Conservation (phyloP, 169 alveolate genomes). For the Cryptosporidium ryanae region DNA sequence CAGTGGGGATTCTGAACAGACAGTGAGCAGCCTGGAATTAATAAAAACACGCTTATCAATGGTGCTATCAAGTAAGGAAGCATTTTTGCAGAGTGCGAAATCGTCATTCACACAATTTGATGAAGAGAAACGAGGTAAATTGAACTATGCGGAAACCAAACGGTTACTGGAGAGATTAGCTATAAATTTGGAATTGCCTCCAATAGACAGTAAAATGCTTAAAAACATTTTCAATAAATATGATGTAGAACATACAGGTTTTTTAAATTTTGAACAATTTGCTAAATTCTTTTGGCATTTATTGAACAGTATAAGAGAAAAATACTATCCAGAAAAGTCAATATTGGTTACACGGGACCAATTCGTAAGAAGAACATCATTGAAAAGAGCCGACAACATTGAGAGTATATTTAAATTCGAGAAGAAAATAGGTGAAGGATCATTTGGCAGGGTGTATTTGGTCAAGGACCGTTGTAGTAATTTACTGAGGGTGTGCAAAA, state of each 20-base stretch:
- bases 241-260: conserved; percentile 38
- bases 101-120: conserved; percentile 76
- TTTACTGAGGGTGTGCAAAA: conserved; percentile 76
- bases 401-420: conserved; percentile 75
- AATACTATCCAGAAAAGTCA: conserved; percentile 77
- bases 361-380: conserved; percentile 78
- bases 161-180: conserved; percentile 75
- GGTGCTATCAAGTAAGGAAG: conserved; percentile 64
- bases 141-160: conserved; percentile 50
- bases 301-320: conserved; percentile 77
- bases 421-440: conserved; percentile 79
- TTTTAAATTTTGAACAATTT: conserved; percentile 76
- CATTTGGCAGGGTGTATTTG: conserved; percentile 80
- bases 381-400: conserved; percentile 40
- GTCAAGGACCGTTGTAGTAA: conserved; percentile 78
- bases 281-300: conserved; percentile 77
- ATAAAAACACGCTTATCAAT: conserved; percentile 55
- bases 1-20: background rate
- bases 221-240: conserved; percentile 35
- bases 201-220: conserved; percentile 75
- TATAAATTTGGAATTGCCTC: conserved; percentile 78
- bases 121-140: conserved; percentile 34
- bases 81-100: conserved; percentile 71
- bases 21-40: conserved; percentile 31
- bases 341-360: conserved; percentile 75